Base-by-base conservation (phyloP, 2,329 filamentous ascomycete species). In the Trematosphaeria pertusa region DNA sequence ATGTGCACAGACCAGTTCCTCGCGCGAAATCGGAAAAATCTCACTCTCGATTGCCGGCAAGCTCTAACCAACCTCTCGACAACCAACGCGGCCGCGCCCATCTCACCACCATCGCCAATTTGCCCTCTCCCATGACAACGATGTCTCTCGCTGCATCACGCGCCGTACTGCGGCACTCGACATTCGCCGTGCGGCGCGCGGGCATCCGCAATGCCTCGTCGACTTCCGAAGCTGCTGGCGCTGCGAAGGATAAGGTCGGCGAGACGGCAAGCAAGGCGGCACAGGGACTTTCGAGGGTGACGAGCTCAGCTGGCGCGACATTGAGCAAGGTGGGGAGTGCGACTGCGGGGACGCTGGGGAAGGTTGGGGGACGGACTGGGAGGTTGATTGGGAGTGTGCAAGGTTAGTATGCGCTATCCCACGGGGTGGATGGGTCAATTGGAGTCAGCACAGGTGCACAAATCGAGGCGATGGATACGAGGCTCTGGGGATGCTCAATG, bases 291-390 rank as follows among this genome's bases (percentile, higher is more conserved):
- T 90, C 88, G 64, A 86, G 86, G 70, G 92, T 94, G 65, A 81
- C 87, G 56, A 86, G 88, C 64, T 86, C 89, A 43, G 92, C 91
- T 62, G 89, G 89, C 46, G 87, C 89, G 52, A 89, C 86, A 52
- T 80, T 95, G 64, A 81, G 83, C 62, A 86, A 84, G 70, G 89
- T 88, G 62, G 88, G 88, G 46, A 83, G 84, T 70, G 82, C 61
- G 12, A 58, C 62, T 37, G 50, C 50, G 44, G 62, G 61, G 48
- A 59, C 84, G 45, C 76, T 87, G 14, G 59, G 77, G 80, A 88
- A 85, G 76, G 81, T 92, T 71, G 92, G 91, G 67, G 93, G 93
- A 67, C 85, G 88, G 65, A 92, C 90, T 53, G 91, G 90, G 66
- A 85, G 82, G 74, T 70, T 92, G 61, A 83, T 96, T 73, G 81